These are phyloP conservation scores for Pseudophaeomoniella oleicola DNA, from an alignment of 2,329 filamentous ascomycete species.

Conservation along the genomic window DNA sequence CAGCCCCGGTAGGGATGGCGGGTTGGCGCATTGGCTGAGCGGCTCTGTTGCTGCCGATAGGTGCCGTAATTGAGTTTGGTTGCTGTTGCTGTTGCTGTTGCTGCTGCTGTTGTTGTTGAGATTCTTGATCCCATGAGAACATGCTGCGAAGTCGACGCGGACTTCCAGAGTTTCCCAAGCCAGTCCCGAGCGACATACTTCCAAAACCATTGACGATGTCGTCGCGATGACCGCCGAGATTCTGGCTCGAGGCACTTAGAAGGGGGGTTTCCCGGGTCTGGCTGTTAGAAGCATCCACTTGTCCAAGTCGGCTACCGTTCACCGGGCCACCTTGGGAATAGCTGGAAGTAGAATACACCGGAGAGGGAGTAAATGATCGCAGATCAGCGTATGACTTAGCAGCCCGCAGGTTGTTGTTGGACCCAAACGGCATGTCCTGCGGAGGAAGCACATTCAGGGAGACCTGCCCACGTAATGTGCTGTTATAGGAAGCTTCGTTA, in stretches of 20 bases:
- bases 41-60: slow-evolving; percentile 50
- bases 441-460: slow-evolving; percentile 66
- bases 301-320: slow-evolving; percentile 46
- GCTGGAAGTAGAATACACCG: slow-evolving; percentile 76
- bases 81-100: slow-evolving; percentile 14
- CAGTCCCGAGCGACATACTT: slow-evolving; percentile 40
- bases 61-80: slow-evolving; percentile 27
- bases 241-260: background rate
- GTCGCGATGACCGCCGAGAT: background rate
- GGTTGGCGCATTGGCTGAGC: slow-evolving; percentile 47
- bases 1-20: slow-evolving; percentile 43
- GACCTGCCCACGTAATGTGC: slow-evolving; percentile 56
- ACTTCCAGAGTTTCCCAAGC: slow-evolving; percentile 24
- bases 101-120: slow-evolving; percentile 5
- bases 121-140: slow-evolving; percentile 39
- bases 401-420: slow-evolving; percentile 54
- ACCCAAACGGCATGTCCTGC: slow-evolving; percentile 51
- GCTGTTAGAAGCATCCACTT: slow-evolving; percentile 4
- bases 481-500: slow-evolving; percentile 35
- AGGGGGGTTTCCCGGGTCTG: background rate
- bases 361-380: slow-evolving; percentile 87
- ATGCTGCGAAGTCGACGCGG: slow-evolving; percentile 45
- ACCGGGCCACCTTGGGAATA: slow-evolving; percentile 57
- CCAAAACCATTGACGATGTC: slow-evolving; percentile 47
- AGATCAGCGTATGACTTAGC: slow-evolving; percentile 96